phyloP scores from a whole-genome alignment of 805 yeast species.

The Myxozyma lipomycoides region DNA sequence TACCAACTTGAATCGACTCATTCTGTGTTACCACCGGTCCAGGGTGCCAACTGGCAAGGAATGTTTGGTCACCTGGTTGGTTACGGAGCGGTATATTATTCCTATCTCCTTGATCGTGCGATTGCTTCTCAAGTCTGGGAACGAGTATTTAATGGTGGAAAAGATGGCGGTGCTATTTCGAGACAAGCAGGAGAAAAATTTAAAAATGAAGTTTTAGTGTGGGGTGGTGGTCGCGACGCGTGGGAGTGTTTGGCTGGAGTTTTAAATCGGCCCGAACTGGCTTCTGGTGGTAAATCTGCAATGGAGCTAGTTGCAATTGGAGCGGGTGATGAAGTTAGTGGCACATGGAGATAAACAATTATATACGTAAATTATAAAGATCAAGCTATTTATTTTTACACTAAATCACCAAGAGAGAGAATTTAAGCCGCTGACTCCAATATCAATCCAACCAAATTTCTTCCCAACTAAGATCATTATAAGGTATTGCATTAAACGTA shows the following conservation, averaged over 20 bases:
- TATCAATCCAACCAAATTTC: not conserved
- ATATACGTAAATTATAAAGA: not conserved
- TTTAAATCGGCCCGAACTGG: constrained; percentile 57
- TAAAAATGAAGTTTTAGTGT: constrained; percentile 62
- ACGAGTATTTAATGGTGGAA: constrained; percentile 49
- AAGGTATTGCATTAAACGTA: not conserved
- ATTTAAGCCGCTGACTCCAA: not conserved
- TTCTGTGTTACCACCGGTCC: constrained; percentile 58
- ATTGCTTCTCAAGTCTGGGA: constrained; percentile 84
- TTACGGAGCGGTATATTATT: constrained; percentile 91
- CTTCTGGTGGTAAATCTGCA: constrained; percentile 65
- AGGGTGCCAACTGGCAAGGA: constrained; percentile 79
- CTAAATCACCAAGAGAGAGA: too few relatives aligned
- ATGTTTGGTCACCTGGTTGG: constrained; percentile 90
- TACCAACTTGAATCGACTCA: constrained; percentile 59
- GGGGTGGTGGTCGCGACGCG: constrained; percentile 94
- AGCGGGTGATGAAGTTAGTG: constrained; percentile 16
- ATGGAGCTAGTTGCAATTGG: constrained; percentile 43
- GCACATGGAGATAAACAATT: constrained; percentile 10
- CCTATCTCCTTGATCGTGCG: constrained; percentile 86
- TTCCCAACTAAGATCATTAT: not conserved
- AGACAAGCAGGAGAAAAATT: constrained; percentile 72
- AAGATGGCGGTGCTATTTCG: constrained; percentile 59
- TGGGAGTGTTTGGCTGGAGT: constrained; percentile 82
- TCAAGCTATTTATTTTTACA: not conserved